These are phyloP conservation scores for Acacia concinna DNA, from an alignment of 331 rosid species.

Conservation along the genomic window DNA sequence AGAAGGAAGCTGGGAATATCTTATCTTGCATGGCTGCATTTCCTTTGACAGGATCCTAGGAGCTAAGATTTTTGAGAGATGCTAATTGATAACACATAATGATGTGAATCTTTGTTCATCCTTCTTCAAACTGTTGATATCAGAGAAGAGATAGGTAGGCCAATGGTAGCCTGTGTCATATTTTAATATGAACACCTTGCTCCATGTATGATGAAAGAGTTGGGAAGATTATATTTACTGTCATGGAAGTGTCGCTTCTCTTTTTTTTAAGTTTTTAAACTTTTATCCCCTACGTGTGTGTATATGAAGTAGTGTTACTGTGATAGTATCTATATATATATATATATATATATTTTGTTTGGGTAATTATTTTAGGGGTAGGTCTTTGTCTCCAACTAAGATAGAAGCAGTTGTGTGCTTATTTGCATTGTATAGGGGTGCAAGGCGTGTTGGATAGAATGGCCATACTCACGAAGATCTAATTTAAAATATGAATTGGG, in stretches of 20 bases:
- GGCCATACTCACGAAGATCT: too few relatives aligned
- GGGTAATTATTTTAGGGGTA: too few relatives aligned
- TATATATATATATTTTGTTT: too few relatives aligned
- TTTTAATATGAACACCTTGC: neutral
- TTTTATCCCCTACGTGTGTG: too few relatives aligned
- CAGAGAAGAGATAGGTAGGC: neutral
- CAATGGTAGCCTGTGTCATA: neutral
- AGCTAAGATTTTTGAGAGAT: neutral
- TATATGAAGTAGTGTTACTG: neutral
- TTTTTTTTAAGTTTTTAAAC: neutral
- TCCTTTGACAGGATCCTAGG: neutral
- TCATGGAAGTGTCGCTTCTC: neutral
- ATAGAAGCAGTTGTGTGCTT: too few relatives aligned
- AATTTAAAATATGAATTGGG: too few relatives aligned
- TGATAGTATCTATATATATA: too few relatives aligned
- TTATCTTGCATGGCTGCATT: neutral
- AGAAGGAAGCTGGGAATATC: neutral
- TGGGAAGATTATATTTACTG: neutral
- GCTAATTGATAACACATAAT: neutral
- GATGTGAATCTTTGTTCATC: neutral
- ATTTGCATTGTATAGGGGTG: too few relatives aligned
- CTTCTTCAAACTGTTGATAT: neutral
- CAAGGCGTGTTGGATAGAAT: too few relatives aligned
- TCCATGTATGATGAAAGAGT: neutral
- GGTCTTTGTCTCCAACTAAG: too few relatives aligned